Evolutionary conservation across 2,329 filamentous ascomycete species (phyloP).

Genomic region (Aspergillus terreus): DNA sequence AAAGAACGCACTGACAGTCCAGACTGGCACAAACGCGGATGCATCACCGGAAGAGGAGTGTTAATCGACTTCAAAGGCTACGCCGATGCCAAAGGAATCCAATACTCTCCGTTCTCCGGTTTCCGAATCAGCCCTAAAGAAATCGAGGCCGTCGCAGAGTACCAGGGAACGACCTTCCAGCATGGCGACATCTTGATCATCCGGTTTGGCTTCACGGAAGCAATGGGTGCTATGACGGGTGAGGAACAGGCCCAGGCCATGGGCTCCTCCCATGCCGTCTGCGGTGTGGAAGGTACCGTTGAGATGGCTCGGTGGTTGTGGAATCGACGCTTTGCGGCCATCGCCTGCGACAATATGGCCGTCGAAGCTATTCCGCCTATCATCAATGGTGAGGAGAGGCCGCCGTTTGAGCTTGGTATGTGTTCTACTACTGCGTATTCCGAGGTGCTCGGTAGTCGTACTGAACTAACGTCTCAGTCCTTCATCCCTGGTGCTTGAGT

Average conservation of each 20-base stretch:
- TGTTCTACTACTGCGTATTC: neutral
- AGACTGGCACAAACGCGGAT: slow-evolving; percentile 39
- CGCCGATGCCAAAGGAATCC: slow-evolving; percentile 52
- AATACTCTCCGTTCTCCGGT: slow-evolving; percentile 53
- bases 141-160: slow-evolving; percentile 16
- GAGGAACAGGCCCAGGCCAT: slow-evolving; percentile 13
- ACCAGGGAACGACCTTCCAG: slow-evolving; percentile 15
- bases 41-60: slow-evolving; percentile 49
- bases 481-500: slow-evolving; percentile 41
- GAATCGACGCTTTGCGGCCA: slow-evolving; percentile 47
- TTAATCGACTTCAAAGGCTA: slow-evolving; percentile 56
- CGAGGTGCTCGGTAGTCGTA: too few species aligned
- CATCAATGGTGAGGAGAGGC: slow-evolving; percentile 10
- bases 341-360: slow-evolving; percentile 23
- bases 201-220: slow-evolving; percentile 21
- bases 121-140: slow-evolving; percentile 15
- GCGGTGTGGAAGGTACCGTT: slow-evolving; percentile 45
- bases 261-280: slow-evolving; percentile 3
- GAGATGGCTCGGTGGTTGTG: slow-evolving; percentile 54
- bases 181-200: slow-evolving; percentile 22
- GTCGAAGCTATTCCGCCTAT: slow-evolving; percentile 24
- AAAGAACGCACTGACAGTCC: neutral
- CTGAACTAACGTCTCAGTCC: slow-evolving; percentile 7
- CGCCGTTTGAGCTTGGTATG: slow-evolving; percentile 10
- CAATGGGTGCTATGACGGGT: slow-evolving; percentile 12